phyloP scores from a whole-genome alignment of 2,329 filamentous ascomycete genomes.

The Colletotrichum limetticola region DNA sequence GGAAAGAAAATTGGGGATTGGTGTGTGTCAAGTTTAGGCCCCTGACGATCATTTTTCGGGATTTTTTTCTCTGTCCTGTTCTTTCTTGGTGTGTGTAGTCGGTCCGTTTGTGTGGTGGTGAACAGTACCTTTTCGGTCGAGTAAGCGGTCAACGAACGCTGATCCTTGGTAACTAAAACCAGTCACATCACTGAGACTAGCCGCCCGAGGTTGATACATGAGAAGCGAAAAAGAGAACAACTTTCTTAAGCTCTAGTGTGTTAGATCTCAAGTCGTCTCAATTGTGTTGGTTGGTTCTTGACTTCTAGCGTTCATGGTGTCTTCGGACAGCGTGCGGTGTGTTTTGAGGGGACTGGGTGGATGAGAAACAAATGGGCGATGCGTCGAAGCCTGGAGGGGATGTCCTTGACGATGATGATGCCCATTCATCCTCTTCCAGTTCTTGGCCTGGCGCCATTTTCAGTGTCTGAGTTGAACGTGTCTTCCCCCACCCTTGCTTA shows the following conservation, averaged over 20 bases:
- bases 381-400: not conserved
- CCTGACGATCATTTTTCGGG: constrained; percentile 27
- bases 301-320: not conserved
- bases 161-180: not conserved
- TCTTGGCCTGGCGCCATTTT: not conserved
- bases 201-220: not conserved
- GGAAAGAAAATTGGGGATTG: constrained; percentile 11
- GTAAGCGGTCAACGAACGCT: constrained; percentile 3
- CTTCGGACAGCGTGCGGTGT: not conserved
- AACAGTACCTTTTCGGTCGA: not conserved
- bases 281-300: not conserved
- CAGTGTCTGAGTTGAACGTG: not conserved
- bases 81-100: not conserved
- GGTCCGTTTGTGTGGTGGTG: not conserved
- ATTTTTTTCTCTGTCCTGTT: not conserved
- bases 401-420: constrained; percentile 21
- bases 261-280: not conserved
- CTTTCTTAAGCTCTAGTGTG: not conserved
- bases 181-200: not conserved
- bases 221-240: not conserved
- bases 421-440: not conserved
- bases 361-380: not conserved
- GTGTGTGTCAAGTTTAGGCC: constrained; percentile 28
- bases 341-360: not conserved
- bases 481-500: not conserved